Evolutionary conservation across 106 monocot genomes (phyloP).

Genomic region (Acorus calamus): DNA sequence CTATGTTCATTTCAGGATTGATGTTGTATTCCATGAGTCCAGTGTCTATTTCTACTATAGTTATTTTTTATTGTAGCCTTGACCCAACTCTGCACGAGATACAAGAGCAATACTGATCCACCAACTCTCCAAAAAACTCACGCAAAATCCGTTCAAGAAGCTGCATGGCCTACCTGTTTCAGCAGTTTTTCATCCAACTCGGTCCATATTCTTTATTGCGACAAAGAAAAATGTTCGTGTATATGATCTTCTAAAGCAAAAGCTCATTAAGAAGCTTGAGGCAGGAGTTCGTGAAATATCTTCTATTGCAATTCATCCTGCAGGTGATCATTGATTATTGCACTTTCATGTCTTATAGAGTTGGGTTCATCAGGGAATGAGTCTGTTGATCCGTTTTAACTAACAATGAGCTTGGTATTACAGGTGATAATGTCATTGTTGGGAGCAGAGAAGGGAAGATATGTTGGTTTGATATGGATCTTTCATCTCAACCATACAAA

Average conservation of each 20-base stretch:
- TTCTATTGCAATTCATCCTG: constrained; percentile 83
- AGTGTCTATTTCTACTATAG: no score
- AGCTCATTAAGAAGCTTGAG: constrained; percentile 83
- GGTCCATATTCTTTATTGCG: constrained; percentile 65
- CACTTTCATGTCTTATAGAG: not conserved
- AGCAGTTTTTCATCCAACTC: constrained; percentile 72
- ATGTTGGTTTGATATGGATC: constrained; percentile 98
- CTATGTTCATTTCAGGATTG: not conserved
- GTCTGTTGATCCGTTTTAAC: not conserved
- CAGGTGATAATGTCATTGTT: constrained; percentile 97
- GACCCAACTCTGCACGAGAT: constrained; percentile 63
- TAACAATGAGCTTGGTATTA: not conserved
- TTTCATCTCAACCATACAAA: constrained; percentile 82
- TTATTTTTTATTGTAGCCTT: constrained; percentile 14
- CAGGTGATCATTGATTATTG: constrained; percentile 25
- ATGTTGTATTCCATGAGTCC: constrained; percentile 2
- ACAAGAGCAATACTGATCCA: constrained; percentile 81
- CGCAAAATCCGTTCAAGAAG: constrained; percentile 69
- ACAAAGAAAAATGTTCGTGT: constrained; percentile 87
- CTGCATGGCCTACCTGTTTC: constrained; percentile 79
- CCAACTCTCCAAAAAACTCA: constrained; percentile 78
- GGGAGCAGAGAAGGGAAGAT: constrained; percentile 97
- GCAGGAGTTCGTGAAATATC: constrained; percentile 76
- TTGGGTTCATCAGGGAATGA: not conserved
- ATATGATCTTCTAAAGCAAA: constrained; percentile 67